Conservation (phyloP, 331 rosid species). For the Quercus phellos region DNA sequence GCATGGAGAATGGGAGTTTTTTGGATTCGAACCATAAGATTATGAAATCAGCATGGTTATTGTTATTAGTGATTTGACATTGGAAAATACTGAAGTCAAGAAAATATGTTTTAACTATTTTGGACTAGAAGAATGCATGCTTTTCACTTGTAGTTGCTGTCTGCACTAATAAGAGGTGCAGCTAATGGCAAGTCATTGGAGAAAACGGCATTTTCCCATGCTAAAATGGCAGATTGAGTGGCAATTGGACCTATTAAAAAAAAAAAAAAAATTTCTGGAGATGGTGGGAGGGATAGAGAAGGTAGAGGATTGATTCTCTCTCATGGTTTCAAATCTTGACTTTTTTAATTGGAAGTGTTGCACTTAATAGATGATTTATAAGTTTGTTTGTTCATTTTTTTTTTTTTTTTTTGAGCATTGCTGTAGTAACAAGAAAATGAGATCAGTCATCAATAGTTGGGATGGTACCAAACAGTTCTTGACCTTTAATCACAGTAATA, state of each 20-base stretch:
- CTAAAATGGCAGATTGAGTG: not conserved
- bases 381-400: not conserved
- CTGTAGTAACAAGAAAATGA: not conserved
- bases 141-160: not conserved
- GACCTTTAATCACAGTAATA: not conserved
- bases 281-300: not conserved
- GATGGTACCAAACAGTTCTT: not conserved
- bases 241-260: not conserved
- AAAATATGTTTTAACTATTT: not conserved
- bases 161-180: not conserved
- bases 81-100: not conserved
- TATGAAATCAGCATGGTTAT: too few relatives aligned
- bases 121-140: not conserved
- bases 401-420: not conserved
- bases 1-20: not conserved
- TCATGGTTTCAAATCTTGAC: not conserved
- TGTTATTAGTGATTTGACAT: not conserved
- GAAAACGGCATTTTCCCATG: not conserved
- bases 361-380: not conserved
- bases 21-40: not conserved
- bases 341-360: not conserved
- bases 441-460: not conserved
- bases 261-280: not conserved
- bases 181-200: not conserved
- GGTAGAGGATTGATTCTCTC: not conserved